Conservation (phyloP, 2,329 filamentous ascomycete genomes). For the Mollisiaceae sp. region DNA sequence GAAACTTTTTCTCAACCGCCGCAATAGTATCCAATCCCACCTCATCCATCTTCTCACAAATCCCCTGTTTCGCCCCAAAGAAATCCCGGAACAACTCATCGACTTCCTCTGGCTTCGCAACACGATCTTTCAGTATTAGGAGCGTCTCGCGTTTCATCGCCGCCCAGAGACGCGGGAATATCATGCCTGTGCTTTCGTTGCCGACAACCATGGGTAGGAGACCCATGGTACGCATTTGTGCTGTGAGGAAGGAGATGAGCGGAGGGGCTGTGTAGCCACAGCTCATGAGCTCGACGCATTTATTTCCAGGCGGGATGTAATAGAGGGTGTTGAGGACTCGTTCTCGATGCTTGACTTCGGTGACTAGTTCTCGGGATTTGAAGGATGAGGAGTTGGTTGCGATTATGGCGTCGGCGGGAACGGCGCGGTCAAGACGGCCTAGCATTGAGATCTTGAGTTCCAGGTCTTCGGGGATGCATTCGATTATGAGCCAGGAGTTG, state of each 20-base stretch:
- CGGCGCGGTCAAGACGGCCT: slow-evolving; percentile 45
- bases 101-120: slow-evolving; percentile 45
- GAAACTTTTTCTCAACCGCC: slow-evolving; percentile 46
- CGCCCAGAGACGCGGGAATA: slow-evolving; percentile 49
- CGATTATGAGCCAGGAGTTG: slow-evolving; percentile 45
- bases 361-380: slow-evolving; percentile 48
- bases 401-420: slow-evolving; percentile 46
- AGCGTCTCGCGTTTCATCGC: slow-evolving; percentile 48
- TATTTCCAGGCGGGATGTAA: slow-evolving; percentile 41
- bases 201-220: slow-evolving; percentile 46
- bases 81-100: slow-evolving; percentile 43
- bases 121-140: slow-evolving; percentile 42
- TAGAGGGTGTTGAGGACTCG: slow-evolving; percentile 51
- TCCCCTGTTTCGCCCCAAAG: slow-evolving; percentile 44
- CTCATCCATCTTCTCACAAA: slow-evolving; percentile 48
- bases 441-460: slow-evolving; percentile 48
- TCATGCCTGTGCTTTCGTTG: slow-evolving; percentile 45
- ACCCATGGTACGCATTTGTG: slow-evolving; percentile 41
- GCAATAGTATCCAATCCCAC: slow-evolving; percentile 48
- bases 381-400: slow-evolving; percentile 55
- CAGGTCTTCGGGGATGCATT: slow-evolving; percentile 51
- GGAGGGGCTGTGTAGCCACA: slow-evolving; percentile 42
- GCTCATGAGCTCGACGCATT: slow-evolving; percentile 47
- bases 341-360: slow-evolving; percentile 42
- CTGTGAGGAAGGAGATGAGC: slow-evolving; percentile 40